phyloP scores from a whole-genome alignment of 2,329 filamentous ascomycete genomes.

The Colletotrichum sp. region DNA sequence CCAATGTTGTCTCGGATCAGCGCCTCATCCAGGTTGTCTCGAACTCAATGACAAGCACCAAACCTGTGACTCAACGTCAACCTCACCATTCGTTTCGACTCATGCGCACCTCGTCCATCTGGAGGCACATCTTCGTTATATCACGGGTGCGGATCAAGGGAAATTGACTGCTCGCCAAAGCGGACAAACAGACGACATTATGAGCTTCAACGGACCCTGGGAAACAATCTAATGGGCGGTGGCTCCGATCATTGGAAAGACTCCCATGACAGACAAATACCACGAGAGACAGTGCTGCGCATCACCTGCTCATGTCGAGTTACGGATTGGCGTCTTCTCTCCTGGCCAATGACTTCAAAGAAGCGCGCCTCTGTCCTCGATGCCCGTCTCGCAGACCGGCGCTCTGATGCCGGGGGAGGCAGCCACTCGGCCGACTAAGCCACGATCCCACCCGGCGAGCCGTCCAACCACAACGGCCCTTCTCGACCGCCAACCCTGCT shows the following conservation, averaged over 20 bases:
- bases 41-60: not conserved
- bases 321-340: not conserved
- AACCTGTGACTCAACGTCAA: not conserved
- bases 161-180: not conserved
- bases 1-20: conserved; percentile 2
- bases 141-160: not conserved
- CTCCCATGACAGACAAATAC: not conserved
- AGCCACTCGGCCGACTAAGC: conserved; percentile 17
- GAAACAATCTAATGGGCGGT: not conserved
- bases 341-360: not conserved
- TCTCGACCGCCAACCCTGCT: not conserved
- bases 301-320: not conserved
- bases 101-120: not conserved
- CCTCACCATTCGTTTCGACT: not conserved
- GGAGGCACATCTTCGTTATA: not conserved
- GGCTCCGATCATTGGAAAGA: not conserved
- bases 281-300: not conserved
- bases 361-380: not conserved
- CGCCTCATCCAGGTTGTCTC: not conserved
- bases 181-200: not conserved
- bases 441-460: conserved; percentile 2
- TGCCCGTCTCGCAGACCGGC: not conserved
- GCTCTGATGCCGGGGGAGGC: not conserved
- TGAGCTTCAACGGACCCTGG: not conserved
- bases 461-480: conserved; percentile 2